These are phyloP conservation scores for Phytophthora litchii DNA, from an alignment of 352 stramenopile species.

Conservation along the genomic window DNA sequence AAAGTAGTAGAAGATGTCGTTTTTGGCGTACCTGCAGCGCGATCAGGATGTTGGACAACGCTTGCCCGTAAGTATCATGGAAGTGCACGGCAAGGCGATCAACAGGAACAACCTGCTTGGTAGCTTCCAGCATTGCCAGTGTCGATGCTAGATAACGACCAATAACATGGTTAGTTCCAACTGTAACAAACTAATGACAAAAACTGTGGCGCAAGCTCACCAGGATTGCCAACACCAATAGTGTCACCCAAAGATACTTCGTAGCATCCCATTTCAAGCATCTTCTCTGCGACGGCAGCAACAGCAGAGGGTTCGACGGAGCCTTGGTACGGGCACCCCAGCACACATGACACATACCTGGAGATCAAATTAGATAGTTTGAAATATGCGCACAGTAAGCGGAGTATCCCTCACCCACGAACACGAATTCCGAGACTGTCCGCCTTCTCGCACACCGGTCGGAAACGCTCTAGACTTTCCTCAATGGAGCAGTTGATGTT, in stretches of 20 bases:
- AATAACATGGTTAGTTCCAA: constrained; percentile 2
- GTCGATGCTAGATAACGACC: constrained; percentile 63
- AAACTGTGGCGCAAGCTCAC: constrained; percentile 38
- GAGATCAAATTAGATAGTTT: constrained; percentile 4
- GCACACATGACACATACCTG: constrained; percentile 96
- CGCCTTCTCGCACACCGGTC: constrained; percentile 87
- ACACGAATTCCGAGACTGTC: constrained; percentile 83
- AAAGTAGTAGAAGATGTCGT: not conserved
- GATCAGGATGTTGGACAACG: constrained; percentile 95
- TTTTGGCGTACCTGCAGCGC: constrained; percentile 69
- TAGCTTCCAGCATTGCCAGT: constrained; percentile 77
- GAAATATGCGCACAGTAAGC: not conserved
- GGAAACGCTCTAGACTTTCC: constrained; percentile 94
- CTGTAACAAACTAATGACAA: not conserved
- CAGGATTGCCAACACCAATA: constrained; percentile 92
- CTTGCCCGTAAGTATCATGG: constrained; percentile 98
- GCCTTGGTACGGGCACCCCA: constrained; percentile 97
- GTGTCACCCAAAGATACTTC: constrained; percentile 95
- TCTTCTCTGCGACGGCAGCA: constrained; percentile 73
- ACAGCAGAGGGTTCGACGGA: constrained; percentile 85
- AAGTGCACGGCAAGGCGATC: constrained; percentile 95
- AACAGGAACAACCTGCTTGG: constrained; percentile 81
- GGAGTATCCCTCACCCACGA: constrained; percentile 64
- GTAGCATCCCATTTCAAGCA: constrained; percentile 96
- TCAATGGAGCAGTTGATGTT: constrained; percentile 98